Conservation (phyloP, 2,329 filamentous ascomycete genomes). For the Aureobasidium uvarum region DNA sequence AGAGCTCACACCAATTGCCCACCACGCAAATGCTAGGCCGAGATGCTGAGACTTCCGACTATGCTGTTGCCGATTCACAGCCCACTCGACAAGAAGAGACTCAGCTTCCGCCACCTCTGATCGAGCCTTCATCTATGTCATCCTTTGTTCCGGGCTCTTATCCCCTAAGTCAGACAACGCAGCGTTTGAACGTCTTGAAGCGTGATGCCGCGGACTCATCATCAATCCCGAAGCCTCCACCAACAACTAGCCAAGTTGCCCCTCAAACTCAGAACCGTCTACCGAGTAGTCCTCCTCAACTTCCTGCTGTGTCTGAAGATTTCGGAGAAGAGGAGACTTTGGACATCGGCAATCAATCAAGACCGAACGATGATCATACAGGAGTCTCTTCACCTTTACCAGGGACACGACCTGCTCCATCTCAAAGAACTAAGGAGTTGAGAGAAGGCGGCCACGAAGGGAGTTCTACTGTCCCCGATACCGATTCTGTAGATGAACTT, state of each 20-base stretch:
- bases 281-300: constrained; percentile 39
- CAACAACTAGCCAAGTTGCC: constrained; percentile 26
- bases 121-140: constrained; percentile 40
- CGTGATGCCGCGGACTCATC: constrained; percentile 27
- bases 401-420: neutral
- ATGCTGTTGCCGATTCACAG: constrained; percentile 50
- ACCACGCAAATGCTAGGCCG: neutral
- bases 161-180: constrained; percentile 33
- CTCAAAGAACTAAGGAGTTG: constrained; percentile 2
- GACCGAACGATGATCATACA: neutral
- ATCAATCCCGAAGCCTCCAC: constrained; percentile 31
- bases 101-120: constrained; percentile 35
- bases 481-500: constrained; percentile 31
- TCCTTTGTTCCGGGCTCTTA: constrained; percentile 41
- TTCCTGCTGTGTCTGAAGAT: constrained; percentile 13
- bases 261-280: constrained; percentile 34
- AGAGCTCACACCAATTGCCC: constrained; percentile 10
- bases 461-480: constrained; percentile 34
- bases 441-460: neutral
- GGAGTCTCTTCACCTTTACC: constrained; percentile 27
- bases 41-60: constrained; percentile 29
- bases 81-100: constrained; percentile 36
- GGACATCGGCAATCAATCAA: neutral
- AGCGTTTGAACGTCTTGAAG: neutral
- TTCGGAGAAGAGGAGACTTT: neutral